phyloP scores from a whole-genome alignment of 495 filamentous ascomycete genomes.

The Penicillium silybi region DNA sequence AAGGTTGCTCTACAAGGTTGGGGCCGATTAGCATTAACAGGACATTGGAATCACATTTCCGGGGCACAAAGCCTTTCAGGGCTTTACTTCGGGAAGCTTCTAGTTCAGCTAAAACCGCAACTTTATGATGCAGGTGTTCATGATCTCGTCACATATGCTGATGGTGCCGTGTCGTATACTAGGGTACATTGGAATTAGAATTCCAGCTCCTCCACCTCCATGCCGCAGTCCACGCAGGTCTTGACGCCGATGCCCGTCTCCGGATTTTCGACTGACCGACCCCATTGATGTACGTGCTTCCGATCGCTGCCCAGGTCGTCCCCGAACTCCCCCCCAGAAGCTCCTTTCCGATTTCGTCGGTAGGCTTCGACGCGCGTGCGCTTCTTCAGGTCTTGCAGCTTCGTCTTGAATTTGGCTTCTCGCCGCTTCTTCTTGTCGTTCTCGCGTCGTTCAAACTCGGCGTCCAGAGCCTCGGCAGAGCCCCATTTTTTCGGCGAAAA shows the following conservation, averaged over 20 bases:
- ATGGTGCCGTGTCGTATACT: neutral
- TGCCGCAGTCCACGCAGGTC: slow-evolving; percentile 83
- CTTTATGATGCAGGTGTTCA: neutral
- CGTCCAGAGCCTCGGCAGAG: slow-evolving; percentile 75
- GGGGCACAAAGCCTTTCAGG: too few relatives aligned
- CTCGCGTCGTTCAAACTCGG: slow-evolving; percentile 80
- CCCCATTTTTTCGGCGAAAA: slow-evolving; percentile 84
- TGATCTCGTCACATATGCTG: slow-evolving; percentile 4
- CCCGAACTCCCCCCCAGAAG: slow-evolving; percentile 64
- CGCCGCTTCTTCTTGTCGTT: slow-evolving; percentile 80
- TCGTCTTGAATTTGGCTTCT: slow-evolving; percentile 86
- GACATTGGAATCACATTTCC: too few relatives aligned
- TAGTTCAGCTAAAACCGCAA: neutral
- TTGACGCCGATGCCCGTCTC: slow-evolving; percentile 76
- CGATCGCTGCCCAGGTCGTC: slow-evolving; percentile 62
- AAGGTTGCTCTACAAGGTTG: too few relatives aligned
- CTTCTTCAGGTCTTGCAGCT: slow-evolving; percentile 86
- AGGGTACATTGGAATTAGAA: slow-evolving; percentile 46
- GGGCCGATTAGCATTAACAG: too few relatives aligned
- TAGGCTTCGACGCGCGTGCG: slow-evolving; percentile 90
- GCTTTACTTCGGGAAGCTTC: neutral
- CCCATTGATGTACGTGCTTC: slow-evolving; percentile 94
- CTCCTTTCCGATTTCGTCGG: slow-evolving; percentile 56
- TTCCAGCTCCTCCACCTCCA: slow-evolving; percentile 96
- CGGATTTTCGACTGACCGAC: slow-evolving; percentile 68